phyloP scores from a whole-genome alignment of 345 rosid species.

The Hirschfeldia incana region DNA sequence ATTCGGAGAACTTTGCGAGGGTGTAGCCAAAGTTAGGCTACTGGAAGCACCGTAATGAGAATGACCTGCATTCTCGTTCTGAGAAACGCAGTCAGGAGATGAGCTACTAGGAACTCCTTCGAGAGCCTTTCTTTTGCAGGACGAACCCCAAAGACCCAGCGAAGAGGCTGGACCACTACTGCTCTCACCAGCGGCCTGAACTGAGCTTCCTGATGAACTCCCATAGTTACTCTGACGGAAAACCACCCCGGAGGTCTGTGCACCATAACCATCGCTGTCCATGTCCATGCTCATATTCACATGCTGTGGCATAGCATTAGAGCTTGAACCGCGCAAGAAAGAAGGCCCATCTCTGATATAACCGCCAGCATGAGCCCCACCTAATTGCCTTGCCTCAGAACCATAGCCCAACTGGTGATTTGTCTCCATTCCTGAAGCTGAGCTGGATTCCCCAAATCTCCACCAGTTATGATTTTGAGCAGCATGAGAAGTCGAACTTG shows the following conservation, averaged over 20 bases:
- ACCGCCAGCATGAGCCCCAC: conserved; percentile 36
- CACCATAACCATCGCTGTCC: conserved; percentile 40
- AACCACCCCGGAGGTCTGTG: conserved; percentile 38
- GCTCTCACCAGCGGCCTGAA: conserved; percentile 52
- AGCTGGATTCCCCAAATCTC: conserved; percentile 70
- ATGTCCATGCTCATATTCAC: conserved; percentile 45
- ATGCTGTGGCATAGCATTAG: conserved; percentile 44
- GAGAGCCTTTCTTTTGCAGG: conserved; percentile 90
- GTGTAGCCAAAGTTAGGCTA: conserved; percentile 60
- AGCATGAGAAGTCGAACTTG: conserved; percentile 32
- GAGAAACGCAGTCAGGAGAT: conserved; percentile 54
- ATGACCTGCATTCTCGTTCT: conserved; percentile 45
- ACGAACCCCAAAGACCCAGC: conserved; percentile 65
- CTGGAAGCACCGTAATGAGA: conserved; percentile 53
- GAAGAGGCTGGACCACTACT: conserved; percentile 59
- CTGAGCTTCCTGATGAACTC: conserved; percentile 61
- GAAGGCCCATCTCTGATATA: conserved; percentile 49
- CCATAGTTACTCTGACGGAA: conserved; percentile 45
- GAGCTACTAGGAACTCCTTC: conserved; percentile 72
- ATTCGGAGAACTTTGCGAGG: conserved; percentile 46
- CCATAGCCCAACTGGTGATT: conserved; percentile 47
- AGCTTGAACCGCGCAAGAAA: conserved; percentile 56
- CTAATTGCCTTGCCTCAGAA: too few relatives aligned
- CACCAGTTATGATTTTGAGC: conserved; percentile 49
- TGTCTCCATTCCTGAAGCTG: conserved; percentile 46